Evolutionary conservation across 805 yeast species (phyloP).

Genomic region (Saccharomycopsis guyanensis): DNA sequence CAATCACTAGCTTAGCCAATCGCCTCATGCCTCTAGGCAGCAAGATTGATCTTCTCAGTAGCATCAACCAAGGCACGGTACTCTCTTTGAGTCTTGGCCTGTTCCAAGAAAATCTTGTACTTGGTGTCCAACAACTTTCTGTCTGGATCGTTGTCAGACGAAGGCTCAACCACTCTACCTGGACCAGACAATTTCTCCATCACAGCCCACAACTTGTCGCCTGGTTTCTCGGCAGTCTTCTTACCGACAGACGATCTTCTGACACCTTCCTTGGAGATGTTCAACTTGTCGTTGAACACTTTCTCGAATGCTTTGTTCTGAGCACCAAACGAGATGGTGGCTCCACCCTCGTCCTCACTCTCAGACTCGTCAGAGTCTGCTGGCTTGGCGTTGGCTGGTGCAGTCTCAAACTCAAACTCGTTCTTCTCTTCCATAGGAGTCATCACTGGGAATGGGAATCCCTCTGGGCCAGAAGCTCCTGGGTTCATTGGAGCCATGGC

Average conservation of each 20-base stretch:
- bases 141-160: constrained; percentile 50
- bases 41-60: constrained; percentile 28
- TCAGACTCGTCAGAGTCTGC: constrained; percentile 26
- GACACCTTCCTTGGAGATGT: constrained; percentile 24
- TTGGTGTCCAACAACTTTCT: constrained; percentile 66
- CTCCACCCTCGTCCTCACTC: constrained; percentile 42
- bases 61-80: constrained; percentile 65
- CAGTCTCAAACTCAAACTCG: constrained; percentile 27
- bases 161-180: constrained; percentile 73
- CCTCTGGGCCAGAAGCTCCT: constrained; percentile 22
- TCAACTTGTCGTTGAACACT: constrained; percentile 39
- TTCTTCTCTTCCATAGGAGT: constrained; percentile 31
- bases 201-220: constrained; percentile 72
- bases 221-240: constrained; percentile 29
- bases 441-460: constrained; percentile 44
- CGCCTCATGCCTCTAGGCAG: no score
- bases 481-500: constrained; percentile 36
- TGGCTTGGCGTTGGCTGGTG: constrained; percentile 12
- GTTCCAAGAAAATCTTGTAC: constrained; percentile 81
- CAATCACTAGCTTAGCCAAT: no score
- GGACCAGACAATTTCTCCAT: constrained; percentile 82
- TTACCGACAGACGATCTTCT: constrained; percentile 13
- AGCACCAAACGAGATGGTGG: constrained; percentile 52
- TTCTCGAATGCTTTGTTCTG: constrained; percentile 44
- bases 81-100: constrained; percentile 71